These are phyloP conservation scores for Lactifluus volemus DNA, from an alignment of 768 basidiomycete species.

Conservation along the genomic window DNA sequence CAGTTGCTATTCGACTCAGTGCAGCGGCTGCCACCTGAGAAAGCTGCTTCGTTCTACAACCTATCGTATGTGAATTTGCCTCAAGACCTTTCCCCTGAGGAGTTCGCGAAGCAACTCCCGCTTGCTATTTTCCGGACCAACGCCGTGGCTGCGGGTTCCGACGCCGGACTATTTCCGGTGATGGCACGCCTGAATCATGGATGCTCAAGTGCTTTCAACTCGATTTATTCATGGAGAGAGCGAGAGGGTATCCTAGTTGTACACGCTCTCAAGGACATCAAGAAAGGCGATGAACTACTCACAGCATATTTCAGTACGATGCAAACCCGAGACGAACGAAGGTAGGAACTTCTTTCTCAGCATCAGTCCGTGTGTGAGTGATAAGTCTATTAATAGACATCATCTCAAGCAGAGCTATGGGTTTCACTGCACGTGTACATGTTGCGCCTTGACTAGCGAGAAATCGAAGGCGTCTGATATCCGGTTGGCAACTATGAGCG, in stretches of 20 bases:
- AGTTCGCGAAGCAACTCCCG: conserved; percentile 37
- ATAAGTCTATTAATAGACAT: conserved; percentile 29
- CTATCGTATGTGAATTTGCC: conserved; percentile 52
- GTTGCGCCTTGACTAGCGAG: conserved; percentile 45
- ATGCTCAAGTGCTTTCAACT: conserved; percentile 59
- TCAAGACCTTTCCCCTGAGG: conserved; percentile 27
- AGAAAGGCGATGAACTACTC: conserved; percentile 51
- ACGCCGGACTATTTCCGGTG: conserved; percentile 55
- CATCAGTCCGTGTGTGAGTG: background rate
- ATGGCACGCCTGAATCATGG: conserved; percentile 65
- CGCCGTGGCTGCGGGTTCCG: conserved; percentile 44
- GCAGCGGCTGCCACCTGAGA: conserved; percentile 25
- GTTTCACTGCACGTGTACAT: conserved; percentile 49
- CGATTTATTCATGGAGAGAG: conserved; percentile 52
- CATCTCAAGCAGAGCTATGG: conserved; percentile 43
- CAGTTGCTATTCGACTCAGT: conserved; percentile 34
- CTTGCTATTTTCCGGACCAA: conserved; percentile 63
- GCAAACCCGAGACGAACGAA: conserved; percentile 41
- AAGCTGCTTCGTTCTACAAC: conserved; percentile 39
- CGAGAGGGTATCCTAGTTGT: conserved; percentile 42
- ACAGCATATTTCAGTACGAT: conserved; percentile 56
- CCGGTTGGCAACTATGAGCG: conserved; percentile 39
- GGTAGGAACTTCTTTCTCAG: conserved; percentile 24
- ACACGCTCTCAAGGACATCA: conserved; percentile 47
- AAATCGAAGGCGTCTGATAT: conserved; percentile 44